Conservation (phyloP, 306 rosid species). For the Gastrolobium villosum region DNA sequence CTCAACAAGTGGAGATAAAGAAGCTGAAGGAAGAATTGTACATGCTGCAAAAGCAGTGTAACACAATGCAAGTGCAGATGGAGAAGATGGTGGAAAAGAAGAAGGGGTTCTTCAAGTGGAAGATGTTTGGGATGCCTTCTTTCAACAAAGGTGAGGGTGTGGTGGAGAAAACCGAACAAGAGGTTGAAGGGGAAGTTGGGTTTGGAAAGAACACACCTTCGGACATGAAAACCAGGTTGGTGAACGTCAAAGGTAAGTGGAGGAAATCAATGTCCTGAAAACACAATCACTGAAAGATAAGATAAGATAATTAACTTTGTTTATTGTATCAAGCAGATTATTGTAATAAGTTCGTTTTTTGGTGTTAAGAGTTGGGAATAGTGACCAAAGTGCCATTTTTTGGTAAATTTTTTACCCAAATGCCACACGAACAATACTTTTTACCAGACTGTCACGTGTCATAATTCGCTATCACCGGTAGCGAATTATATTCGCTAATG, state of each 20-base stretch:
- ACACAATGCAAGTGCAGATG: constrained; percentile 70
- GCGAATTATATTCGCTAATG: too few relatives aligned
- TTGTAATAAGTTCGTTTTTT: constrained; percentile 1
- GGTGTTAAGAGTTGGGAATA: too few relatives aligned
- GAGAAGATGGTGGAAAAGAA: constrained; percentile 68
- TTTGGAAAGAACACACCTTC: constrained; percentile 66
- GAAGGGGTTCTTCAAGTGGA: constrained; percentile 80
- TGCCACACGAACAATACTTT: too few relatives aligned
- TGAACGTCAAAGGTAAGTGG: constrained; percentile 63
- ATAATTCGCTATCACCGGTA: too few relatives aligned
- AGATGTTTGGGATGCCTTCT: constrained; percentile 60
- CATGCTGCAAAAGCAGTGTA: constrained; percentile 79
- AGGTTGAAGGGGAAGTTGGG: constrained; percentile 51
- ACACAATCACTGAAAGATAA: background rate
- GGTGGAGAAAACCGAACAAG: constrained; percentile 45
- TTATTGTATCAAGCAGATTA: constrained; percentile 1
- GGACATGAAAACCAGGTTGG: constrained; percentile 72
- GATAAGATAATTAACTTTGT: background rate
- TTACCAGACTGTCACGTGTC: too few relatives aligned
- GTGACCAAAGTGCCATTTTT: too few relatives aligned
- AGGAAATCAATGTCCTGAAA: constrained; percentile 84
- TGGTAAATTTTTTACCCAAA: too few relatives aligned
- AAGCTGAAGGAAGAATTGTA: constrained; percentile 76
- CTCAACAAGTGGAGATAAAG: constrained; percentile 75
- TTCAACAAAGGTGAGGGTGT: constrained; percentile 37